These are phyloP conservation scores for Paramecium sexaurelia DNA, from an alignment of 73 alveolate species.

Conservation along the genomic window DNA sequence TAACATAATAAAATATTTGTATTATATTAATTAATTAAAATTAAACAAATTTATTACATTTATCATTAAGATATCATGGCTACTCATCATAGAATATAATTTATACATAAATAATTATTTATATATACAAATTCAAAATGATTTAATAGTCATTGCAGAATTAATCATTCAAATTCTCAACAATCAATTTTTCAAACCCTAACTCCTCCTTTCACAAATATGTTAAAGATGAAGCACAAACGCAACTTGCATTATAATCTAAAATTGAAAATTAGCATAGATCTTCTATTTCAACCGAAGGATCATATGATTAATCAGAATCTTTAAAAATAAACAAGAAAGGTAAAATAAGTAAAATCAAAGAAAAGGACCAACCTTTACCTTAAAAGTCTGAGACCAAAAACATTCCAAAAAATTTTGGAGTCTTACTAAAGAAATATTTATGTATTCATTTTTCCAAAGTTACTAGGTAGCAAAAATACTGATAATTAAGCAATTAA, in stretches of 20 bases:
- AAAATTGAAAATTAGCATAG: background rate
- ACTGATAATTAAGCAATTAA: background rate
- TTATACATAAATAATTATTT: background rate
- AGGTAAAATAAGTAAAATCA: background rate
- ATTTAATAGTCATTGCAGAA: background rate
- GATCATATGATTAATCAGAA: background rate
- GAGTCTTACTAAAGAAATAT: constrained; percentile 32
- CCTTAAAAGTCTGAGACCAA: constrained; percentile 32
- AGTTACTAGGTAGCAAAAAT: background rate
- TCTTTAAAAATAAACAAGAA: background rate
- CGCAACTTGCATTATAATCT: background rate
- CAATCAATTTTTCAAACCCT: background rate
- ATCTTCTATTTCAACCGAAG: background rate
- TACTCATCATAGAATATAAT: background rate
- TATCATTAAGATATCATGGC: background rate
- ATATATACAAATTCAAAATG: background rate
- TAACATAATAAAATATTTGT: background rate
- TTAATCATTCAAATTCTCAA: constrained; percentile 1
- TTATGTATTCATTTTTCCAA: background rate
- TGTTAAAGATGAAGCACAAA: background rate
- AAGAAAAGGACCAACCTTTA: background rate
- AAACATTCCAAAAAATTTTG: constrained; percentile 49
- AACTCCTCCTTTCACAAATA: constrained; percentile 12
- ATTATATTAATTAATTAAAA: background rate
- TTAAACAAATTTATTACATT: background rate